Conservation (phyloP, 352 stramenopile species). For the Salisapilia sapeloensis region DNA sequence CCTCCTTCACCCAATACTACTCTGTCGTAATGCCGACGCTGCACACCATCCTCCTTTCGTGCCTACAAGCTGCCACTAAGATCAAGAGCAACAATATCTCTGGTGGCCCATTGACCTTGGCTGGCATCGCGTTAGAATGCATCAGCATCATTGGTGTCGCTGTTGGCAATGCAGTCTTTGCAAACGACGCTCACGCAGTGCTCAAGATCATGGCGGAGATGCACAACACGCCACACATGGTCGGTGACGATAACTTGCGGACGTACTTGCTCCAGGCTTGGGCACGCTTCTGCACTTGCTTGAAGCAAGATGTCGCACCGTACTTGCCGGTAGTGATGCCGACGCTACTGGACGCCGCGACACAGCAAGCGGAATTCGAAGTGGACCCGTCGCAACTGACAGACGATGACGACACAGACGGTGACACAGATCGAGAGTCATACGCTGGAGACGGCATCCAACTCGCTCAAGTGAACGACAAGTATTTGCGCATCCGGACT, state of each 20-base stretch:
- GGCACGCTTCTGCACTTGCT: conserved; percentile 54
- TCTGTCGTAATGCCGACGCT: conserved; percentile 50
- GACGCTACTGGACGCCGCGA: conserved; percentile 54
- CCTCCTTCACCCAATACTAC: conserved; percentile 61
- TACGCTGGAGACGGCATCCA: conserved; percentile 53
- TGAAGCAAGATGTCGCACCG: conserved; percentile 58
- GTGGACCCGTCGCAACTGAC: conserved; percentile 36
- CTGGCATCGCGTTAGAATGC: conserved; percentile 75
- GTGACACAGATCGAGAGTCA: conserved; percentile 1
- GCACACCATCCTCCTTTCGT: conserved; percentile 45
- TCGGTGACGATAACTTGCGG: conserved; percentile 65
- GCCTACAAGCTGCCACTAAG: conserved; percentile 34
- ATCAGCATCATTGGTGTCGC: conserved; percentile 64
- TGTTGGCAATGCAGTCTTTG: conserved; percentile 63
- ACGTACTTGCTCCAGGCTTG: conserved; percentile 73
- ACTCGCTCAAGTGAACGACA: conserved; percentile 72
- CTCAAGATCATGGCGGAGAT: conserved; percentile 78
- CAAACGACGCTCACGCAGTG: conserved; percentile 37
- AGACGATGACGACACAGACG: conserved; percentile 40
- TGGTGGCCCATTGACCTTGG: conserved; percentile 44
- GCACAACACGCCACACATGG: conserved; percentile 63
- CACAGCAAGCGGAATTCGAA: conserved; percentile 72
- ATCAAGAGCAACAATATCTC: conserved; percentile 7
- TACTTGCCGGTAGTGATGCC: conserved; percentile 75
- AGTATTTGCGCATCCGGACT: conserved; percentile 66